A percentile compares a stretch with the other conserved stretches of the same genome.
Evolutionary conservation across 2,329 filamentous ascomycete genomes (phyloP).

Genomic region (Daldinia eschscholtzii): DNA sequence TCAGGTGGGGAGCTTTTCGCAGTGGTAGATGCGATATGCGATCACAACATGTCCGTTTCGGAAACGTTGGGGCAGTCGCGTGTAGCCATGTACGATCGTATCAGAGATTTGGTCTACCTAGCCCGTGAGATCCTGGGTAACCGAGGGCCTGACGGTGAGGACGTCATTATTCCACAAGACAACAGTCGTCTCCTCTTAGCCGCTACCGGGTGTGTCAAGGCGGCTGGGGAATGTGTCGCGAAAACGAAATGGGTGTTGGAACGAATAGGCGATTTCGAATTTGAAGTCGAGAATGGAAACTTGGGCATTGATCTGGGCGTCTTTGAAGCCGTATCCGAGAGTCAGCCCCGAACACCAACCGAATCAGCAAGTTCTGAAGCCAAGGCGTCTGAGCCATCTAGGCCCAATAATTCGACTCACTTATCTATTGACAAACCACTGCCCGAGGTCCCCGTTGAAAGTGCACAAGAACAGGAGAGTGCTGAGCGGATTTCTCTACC

Average conservation of each 20-base stretch:
- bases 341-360: conserved; percentile 49
- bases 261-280: conserved; percentile 90
- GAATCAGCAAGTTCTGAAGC: conserved; percentile 58
- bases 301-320: conserved; percentile 68
- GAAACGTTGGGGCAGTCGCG: conserved; percentile 76
- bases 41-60: conserved; percentile 77
- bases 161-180: conserved; percentile 84
- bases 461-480: conserved; percentile 43
- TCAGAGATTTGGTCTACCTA: conserved; percentile 83
- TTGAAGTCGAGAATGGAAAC: conserved; percentile 73
- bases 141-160: conserved; percentile 76
- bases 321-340: conserved; percentile 59
- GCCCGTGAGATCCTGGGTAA: conserved; percentile 83
- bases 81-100: conserved; percentile 80
- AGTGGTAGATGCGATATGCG: conserved; percentile 85
- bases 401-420: conserved; percentile 50
- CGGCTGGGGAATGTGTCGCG: conserved; percentile 90
- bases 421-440: conserved; percentile 74
- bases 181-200: conserved; percentile 80
- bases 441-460: conserved; percentile 69
- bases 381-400: conserved; percentile 49
- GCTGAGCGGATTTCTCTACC: conserved; percentile 52
- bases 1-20: conserved; percentile 84
- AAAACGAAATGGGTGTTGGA: conserved; percentile 89
- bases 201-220: conserved; percentile 88